A percentile compares a stretch with the other conserved stretches of the same genome.
Conservation (phyloP, 2,329 filamentous ascomycete species). For the Dothidotthia symphoricarpi region DNA sequence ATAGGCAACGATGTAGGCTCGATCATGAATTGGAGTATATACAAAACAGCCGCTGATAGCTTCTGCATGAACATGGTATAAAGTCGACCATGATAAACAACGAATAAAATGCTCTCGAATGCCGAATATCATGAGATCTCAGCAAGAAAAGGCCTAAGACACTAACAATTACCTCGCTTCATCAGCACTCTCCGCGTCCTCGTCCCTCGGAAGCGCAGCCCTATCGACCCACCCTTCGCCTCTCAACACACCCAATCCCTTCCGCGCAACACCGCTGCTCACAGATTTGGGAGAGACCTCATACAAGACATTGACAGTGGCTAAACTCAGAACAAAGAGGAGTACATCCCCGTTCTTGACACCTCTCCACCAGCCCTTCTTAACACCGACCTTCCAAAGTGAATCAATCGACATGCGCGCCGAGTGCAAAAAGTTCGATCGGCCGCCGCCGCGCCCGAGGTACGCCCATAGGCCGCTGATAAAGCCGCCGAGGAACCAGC, state of each 20-base stretch:
- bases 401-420: slow-evolving; percentile 76
- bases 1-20: too few relatives aligned
- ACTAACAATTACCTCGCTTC: neutral
- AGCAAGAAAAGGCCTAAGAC: too few relatives aligned
- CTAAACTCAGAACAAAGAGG: slow-evolving; percentile 77
- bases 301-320: slow-evolving; percentile 73
- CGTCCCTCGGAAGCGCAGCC: slow-evolving; percentile 19
- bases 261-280: slow-evolving; percentile 65
- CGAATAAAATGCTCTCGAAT: too few relatives aligned
- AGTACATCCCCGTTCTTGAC: slow-evolving; percentile 79
- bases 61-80: too few relatives aligned
- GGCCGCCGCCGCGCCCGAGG: slow-evolving; percentile 60
- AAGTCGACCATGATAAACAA: too few relatives aligned
- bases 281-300: slow-evolving; percentile 69
- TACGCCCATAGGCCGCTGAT: slow-evolving; percentile 83
- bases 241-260: slow-evolving; percentile 69
- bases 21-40: too few relatives aligned
- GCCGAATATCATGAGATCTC: too few relatives aligned
- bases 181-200: slow-evolving; percentile 7
- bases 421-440: slow-evolving; percentile 73
- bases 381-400: slow-evolving; percentile 90
- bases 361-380: slow-evolving; percentile 83
- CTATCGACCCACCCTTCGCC: slow-evolving; percentile 76
- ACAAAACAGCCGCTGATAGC: too few relatives aligned
- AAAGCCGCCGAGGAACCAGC: slow-evolving; percentile 88